Base-by-base conservation (phyloP, 441 rosid species). In the Jatropha podagrica region DNA sequence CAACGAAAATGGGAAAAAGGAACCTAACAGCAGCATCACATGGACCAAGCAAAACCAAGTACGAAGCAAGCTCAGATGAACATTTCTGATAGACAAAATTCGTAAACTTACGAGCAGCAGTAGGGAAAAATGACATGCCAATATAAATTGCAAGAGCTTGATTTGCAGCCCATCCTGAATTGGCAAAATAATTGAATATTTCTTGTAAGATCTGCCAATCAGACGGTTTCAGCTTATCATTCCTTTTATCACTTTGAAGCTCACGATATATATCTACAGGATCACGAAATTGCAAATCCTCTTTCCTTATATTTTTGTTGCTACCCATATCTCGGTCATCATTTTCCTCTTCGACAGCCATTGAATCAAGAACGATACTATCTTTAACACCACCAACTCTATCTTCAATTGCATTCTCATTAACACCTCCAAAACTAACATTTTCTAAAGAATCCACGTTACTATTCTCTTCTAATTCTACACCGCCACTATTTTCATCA, bases 71-170 rank as follows among this genome's bases (percentile, higher is more conserved):
- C 72, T 83, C 91, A 8, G 80, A 66, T 14, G 82, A 74, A 78
- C 90, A 83, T 49, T 83, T 90, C 81, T 86, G 80, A 17, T 79
- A 8, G 86, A 95, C 89, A 74, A 90, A 89, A 20, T 46, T 60
- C 5, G 81, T 71, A 65, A 95, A 95, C 69, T 83, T 85, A 62
- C 58, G 62, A 27, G 68, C 88, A 70, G 98, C 97, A 26, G 92
- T 88, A 2, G 97, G 97, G 76, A 90, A 95, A 83, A 92, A 91
- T 20, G 96, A 87, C 84, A 69, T 82, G 69, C 97, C 97, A 71
- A 91, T 87, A 71, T 91, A 95, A 68, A 91, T 86, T 11, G 89
- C 96, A 79, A 93, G 95, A 75, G 97, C 90, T 79, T 95, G 99
- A 81, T 89, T 83, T 48, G 92, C 87, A 42, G 91, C 98, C 97